These are phyloP conservation scores for Suhomyces ambrosiae DNA, from an alignment of 1,139 yeast species.

Conservation along the genomic window DNA sequence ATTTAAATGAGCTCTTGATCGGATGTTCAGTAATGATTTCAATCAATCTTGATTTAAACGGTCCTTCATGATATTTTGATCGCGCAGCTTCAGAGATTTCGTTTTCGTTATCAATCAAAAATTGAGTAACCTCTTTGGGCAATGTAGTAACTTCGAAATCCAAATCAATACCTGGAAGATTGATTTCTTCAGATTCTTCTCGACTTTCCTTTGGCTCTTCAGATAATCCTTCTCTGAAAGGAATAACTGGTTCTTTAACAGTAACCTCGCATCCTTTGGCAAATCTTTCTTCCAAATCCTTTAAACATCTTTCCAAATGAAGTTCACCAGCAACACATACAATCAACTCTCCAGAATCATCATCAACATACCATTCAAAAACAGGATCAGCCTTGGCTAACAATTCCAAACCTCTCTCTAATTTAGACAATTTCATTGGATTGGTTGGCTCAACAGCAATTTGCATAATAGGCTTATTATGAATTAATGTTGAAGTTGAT, in stretches of 20 bases:
- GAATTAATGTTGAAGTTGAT: constrained; percentile 56
- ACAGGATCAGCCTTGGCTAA: constrained; percentile 92
- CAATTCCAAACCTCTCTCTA: constrained; percentile 77
- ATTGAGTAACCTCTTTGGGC: constrained; percentile 51
- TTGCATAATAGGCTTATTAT: constrained; percentile 80
- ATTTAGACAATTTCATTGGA: constrained; percentile 73
- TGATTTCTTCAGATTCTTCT: constrained; percentile 19
- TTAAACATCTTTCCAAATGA: constrained; percentile 87
- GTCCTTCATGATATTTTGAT: constrained; percentile 20
- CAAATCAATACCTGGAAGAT: constrained; percentile 51
- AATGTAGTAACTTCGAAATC: constrained; percentile 60
- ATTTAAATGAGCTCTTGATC: constrained; percentile 22
- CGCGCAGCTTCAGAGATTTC: constrained; percentile 28
- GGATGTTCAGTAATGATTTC: constrained; percentile 30
- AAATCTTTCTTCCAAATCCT: constrained; percentile 85
- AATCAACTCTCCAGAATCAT: constrained; percentile 84
- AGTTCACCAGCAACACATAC: constrained; percentile 95
- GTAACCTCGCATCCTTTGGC: constrained; percentile 84
- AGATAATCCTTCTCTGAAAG: constrained; percentile 85
- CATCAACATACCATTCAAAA: constrained; percentile 81
- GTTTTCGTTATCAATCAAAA: constrained; percentile 51
- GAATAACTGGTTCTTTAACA: constrained; percentile 90
- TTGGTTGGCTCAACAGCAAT: constrained; percentile 94
- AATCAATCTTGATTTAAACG: constrained; percentile 33
- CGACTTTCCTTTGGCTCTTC: constrained; percentile 12